These are phyloP conservation scores for Kregervanrija pseudodelftensis DNA, from an alignment of 805 yeast species.

Conservation along the genomic window DNA sequence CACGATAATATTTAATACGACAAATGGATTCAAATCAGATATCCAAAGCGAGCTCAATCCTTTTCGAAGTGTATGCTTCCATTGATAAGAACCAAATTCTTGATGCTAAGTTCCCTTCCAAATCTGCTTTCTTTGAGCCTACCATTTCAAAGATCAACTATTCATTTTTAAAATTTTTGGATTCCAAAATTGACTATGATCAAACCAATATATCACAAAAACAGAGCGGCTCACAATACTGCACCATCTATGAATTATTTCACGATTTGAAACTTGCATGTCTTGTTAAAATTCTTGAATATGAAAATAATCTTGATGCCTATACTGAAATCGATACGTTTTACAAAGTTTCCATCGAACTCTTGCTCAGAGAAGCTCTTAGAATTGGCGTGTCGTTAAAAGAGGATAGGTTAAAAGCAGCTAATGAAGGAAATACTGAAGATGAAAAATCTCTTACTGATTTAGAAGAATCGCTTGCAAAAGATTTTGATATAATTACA, in stretches of 20 bases:
- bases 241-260: constrained; percentile 46
- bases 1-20: no score
- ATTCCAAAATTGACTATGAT: constrained; percentile 11
- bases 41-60: no score
- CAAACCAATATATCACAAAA: constrained; percentile 38
- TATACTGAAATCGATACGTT: constrained; percentile 55
- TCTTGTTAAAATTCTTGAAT: constrained; percentile 38
- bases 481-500: constrained; percentile 57
- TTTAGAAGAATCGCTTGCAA: constrained; percentile 35
- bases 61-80: background rate
- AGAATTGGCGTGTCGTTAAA: constrained; percentile 31
- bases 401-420: constrained; percentile 1
- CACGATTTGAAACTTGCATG: constrained; percentile 62
- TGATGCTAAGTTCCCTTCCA: constrained; percentile 28
- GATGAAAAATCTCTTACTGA: constrained; percentile 13
- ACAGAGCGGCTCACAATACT: constrained; percentile 33
- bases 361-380: constrained; percentile 55
- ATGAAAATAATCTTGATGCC: constrained; percentile 39
- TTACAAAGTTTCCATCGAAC: constrained; percentile 54
- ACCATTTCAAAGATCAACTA: constrained; percentile 36
- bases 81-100: background rate
- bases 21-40: no score
- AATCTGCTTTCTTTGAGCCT: constrained; percentile 34
- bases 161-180: constrained; percentile 34
- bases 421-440: constrained; percentile 3